Base-by-base conservation (phyloP, 106 monocot genomes). In the Hemerocallis citrina region DNA sequence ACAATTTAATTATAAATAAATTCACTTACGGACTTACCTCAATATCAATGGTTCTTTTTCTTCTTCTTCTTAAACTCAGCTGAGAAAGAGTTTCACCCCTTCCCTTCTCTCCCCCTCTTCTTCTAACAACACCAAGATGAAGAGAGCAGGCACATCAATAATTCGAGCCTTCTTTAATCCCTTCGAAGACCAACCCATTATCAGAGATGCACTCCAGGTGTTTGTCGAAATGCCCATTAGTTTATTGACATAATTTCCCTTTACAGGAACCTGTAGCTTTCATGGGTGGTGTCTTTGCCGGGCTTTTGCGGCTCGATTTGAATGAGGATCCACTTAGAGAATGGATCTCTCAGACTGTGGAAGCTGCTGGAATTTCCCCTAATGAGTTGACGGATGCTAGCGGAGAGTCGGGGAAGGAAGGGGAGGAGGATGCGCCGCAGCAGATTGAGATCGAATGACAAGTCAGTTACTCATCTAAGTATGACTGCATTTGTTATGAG, bases 311-410 rank as follows among this genome's bases (percentile, higher is more conserved):
- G 78, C 80, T 94, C 31, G 86, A 94, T 72, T 63, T 94, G 75
- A 89, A 86, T 55, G 94, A 94, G 55, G 94, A 89, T 19, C 94
- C 94, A 0, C 83, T 94, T 9, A 89, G 68, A 69, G 94, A 89
- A 3, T 94, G 94, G 94, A 68, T 94, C 6, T 14, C 75, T 3
- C 75, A 55, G 70, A 94, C 89, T 0, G 85, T 80, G 6, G 86
- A 94, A 29, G 77, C 80, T 9, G 65, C 85, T 31, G 89, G 94
- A 41, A 64, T 89, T 8, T 62, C 79, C 0, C 71, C 63, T 8
- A 75, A 73, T 8, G 74, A 51, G 28, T 61, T 74, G 40, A 48
- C 55, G 14, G 59, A 22, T 19, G 35, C 6, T 3, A n/a, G n/a
- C n/a, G 71, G 70, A 29, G 80, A 58, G 33, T 42, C 68, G 10